Evolutionary conservation across 1,139 yeast genomes (phyloP), one percentile per base, ranked within the genome.

Genomic region (Yamadazyma diddensiae): DNA sequence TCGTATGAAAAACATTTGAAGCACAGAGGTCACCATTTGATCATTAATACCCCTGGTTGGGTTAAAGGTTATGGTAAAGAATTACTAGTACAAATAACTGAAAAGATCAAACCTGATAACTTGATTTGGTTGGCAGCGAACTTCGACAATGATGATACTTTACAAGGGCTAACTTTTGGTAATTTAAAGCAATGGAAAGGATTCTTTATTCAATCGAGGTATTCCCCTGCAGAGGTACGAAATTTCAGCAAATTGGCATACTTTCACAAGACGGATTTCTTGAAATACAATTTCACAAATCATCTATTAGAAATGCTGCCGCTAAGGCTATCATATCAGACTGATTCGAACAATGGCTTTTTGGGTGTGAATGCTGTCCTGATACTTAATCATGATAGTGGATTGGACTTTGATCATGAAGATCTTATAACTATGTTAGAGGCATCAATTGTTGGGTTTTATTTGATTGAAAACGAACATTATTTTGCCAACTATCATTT

Each of bases 11-110:
- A 44, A 26, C 36, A 45, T 8, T 50, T 59, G 26, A 52, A 59
- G 28, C 45, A 50, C 1, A 40, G 42, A 13, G 63, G 65, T 28
- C 59, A 69, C 15, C 68, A 73, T 7, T 58, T 88, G 9, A 55
- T 92, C 1, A 69, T 90, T 3, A 90, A 90, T 47, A 78, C 94
- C 0, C 94, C 97, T 0, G 97, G 97, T 0, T 90, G 97, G 97
- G 74, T 88, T 16, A 85, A 84, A 55, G 97, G 97, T 0, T 79
- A 78, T 39, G 98, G 97, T 0, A 67, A 81, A 22, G 82, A 80
- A 35, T 57, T 90, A 7, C 62, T 86, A 14, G 60, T 59, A 11
- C 62, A 70, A 11, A 59, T 87, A 2, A 62, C 82, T 2, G 42
- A 50, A 1, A 42, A 57, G 7, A 54, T 76, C 1, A 55, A 63